Percentiles rank a stretch among this genome's conserved stretches.
Evolutionary conservation across 1,284 basidiomycete species (phyloP).

Genomic region (Schizophyllum commune): DNA sequence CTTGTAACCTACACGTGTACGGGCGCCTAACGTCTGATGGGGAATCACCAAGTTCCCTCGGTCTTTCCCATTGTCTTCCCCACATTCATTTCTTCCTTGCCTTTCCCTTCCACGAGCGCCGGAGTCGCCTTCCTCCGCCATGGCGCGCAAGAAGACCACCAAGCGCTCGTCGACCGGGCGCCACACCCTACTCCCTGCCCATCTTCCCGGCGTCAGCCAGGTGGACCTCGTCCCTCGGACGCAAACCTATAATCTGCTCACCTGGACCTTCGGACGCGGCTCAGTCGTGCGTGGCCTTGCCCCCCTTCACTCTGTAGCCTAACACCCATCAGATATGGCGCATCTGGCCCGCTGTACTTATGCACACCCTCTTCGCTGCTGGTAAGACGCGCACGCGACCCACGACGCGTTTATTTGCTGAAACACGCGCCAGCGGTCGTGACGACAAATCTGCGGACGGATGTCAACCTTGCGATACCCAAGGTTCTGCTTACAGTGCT

Average conservation of each 20-base stretch:
- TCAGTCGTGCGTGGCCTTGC: conserved; percentile 33
- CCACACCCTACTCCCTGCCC: conserved; percentile 10
- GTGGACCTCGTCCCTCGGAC: conserved; percentile 12
- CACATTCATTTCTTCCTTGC: not conserved
- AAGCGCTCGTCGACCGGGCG: not conserved
- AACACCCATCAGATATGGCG: conserved; percentile 43
- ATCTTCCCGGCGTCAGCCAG: conserved; percentile 10
- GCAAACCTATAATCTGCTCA: conserved; percentile 29
- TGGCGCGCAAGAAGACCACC: not conserved
- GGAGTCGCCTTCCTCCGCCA: not conserved
- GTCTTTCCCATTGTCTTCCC: not conserved
- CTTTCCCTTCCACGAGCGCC: not conserved
- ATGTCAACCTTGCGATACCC: conserved; percentile 38
- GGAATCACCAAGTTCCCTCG: not conserved
- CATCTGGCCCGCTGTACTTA: conserved; percentile 59
- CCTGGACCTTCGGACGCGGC: conserved; percentile 56
- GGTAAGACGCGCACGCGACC: conserved; percentile 22
- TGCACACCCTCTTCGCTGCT: conserved; percentile 52
- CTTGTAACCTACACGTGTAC: too few species aligned
- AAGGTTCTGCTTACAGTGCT: conserved; percentile 55
- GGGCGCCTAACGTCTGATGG: not conserved
- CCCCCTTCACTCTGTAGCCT: not conserved
- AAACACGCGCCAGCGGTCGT: conserved; percentile 18
- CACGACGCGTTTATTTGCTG: conserved; percentile 29
- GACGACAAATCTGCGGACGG: conserved; percentile 6